phyloP scores from a whole-genome alignment of 2,329 filamentous ascomycete genomes.

The Didymella keratinophila region DNA sequence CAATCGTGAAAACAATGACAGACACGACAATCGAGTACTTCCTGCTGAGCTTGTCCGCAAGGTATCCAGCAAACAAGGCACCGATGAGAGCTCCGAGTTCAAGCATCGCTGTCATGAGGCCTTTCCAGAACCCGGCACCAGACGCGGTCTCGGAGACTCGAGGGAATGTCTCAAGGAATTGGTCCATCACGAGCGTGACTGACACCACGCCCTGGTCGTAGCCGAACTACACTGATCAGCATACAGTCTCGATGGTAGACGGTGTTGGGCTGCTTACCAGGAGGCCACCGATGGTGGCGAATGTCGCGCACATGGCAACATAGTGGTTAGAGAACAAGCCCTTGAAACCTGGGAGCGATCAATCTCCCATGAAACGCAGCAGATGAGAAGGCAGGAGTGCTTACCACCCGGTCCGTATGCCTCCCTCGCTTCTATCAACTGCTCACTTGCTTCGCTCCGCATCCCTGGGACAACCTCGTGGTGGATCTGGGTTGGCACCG shows the following conservation, averaged over 20 bases:
- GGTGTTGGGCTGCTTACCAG: conserved; percentile 45
- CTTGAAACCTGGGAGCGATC: conserved; percentile 48
- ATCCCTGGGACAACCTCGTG: conserved; percentile 32
- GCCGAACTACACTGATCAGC: background rate
- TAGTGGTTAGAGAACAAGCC: conserved; percentile 60
- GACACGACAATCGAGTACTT: conserved; percentile 62
- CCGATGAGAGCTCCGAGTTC: conserved; percentile 60
- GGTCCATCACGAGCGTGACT: conserved; percentile 61
- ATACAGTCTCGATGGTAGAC: background rate
- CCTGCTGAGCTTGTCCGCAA: conserved; percentile 62
- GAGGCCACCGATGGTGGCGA: conserved; percentile 60
- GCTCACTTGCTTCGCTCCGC: conserved; percentile 4
- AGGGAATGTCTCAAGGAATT: conserved; percentile 58
- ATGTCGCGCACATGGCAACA: conserved; percentile 60
- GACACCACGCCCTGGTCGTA: conserved; percentile 56
- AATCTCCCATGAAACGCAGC: background rate
- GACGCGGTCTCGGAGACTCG: conserved; percentile 52
- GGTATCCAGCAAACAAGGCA: conserved; percentile 52
- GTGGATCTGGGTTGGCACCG: conserved; percentile 30
- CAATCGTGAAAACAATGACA: conserved; percentile 61
- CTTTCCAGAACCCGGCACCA: conserved; percentile 56
- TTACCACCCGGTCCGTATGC: conserved; percentile 46
- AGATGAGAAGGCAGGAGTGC: conserved; percentile 3
- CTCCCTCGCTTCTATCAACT: conserved; percentile 28
- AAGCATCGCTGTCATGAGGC: conserved; percentile 62